These are phyloP conservation scores for Alternaria novae-zelandiae DNA, from an alignment of 2,329 filamentous ascomycete species.

Conservation along the genomic window DNA sequence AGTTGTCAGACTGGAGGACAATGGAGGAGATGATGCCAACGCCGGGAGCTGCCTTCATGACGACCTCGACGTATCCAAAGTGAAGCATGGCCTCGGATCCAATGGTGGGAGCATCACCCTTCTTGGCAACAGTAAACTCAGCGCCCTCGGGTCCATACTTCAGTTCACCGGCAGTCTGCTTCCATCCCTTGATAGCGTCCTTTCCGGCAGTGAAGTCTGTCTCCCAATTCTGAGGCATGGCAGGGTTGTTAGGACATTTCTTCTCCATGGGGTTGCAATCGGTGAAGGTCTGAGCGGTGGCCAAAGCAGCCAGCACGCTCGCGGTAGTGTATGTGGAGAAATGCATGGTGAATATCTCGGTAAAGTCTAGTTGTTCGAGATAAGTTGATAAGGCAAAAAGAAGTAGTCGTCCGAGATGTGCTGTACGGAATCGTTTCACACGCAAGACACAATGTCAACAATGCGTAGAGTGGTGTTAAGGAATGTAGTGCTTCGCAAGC, in stretches of 20 bases:
- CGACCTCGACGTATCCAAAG: constrained; percentile 79
- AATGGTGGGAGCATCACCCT: constrained; percentile 67
- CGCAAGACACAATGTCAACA: constrained; percentile 22
- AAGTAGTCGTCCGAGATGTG: constrained; percentile 37
- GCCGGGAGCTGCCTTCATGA: constrained; percentile 77
- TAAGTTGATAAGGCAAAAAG: not conserved
- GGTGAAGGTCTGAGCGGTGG: constrained; percentile 54
- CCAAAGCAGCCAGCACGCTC: constrained; percentile 42
- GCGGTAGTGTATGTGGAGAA: constrained; percentile 34
- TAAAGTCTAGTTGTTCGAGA: constrained; percentile 5
- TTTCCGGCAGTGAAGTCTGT: constrained; percentile 54
- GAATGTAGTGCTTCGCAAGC: constrained; percentile 37
- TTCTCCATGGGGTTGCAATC: constrained; percentile 54
- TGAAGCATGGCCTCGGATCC: constrained; percentile 84
- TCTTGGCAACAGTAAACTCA: constrained; percentile 57
- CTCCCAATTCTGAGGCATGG: constrained; percentile 48
- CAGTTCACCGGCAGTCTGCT: constrained; percentile 50
- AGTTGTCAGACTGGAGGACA: constrained; percentile 81
- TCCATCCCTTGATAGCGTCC: constrained; percentile 47
- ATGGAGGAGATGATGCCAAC: constrained; percentile 80
- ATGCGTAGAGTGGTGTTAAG: constrained; percentile 24
- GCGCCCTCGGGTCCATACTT: constrained; percentile 54
- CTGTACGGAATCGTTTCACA: constrained; percentile 11
- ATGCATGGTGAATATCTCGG: constrained; percentile 33
- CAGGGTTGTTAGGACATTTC: constrained; percentile 54